Base-by-base conservation (phyloP, 768 basidiomycete genomes). In the Suillus cothurnatus region DNA sequence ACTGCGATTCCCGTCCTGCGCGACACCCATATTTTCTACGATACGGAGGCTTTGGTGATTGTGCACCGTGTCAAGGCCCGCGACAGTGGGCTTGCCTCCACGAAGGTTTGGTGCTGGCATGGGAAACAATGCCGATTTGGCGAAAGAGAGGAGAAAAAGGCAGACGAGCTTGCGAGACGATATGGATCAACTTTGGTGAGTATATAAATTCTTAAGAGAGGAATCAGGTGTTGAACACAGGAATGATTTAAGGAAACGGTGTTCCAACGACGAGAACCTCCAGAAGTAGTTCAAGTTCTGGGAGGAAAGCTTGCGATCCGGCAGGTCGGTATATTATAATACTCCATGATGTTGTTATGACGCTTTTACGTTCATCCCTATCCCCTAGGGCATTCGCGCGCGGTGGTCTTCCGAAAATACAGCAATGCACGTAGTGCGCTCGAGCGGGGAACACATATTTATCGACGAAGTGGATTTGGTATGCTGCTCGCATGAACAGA, bases 341-440 rank as follows among this genome's bases (percentile, higher is more conserved):
- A 76, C 62, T 23, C 36, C 19, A 31, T 19, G n/a, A 23, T 26
- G 8, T 58, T 55, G 52, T 61, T 41, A 21, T n/a, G n/a, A 55
- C n/a, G 4, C 67, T 38, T 52, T 57, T 43, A 45, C 31, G 26
- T 36, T 63, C 31, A 56, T 60, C 53, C 60, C 32, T 57, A 64
- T 68, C 17, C 45, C 15, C 38, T 63, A 94, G 88, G 93, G 93
- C 23, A 78, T 84, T 34, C 84, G 93, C 56, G 81, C 81, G 7
- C 91, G 88, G 71, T 94, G 93, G 93, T 85, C 86, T 14, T 73
- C 84, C 1, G 92, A 93, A 58, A 94, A 94, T 68, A 93, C 91
- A 6, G 81, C 91, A 1, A 93, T 95, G 91, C 92, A 94, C 66
- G 78, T 88, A 57, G 81, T 93, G 39, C 84, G 92, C 62, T 82